These are phyloP conservation scores for Orbilia quercus DNA, from an alignment of 2,329 filamentous ascomycete genomes.

Conservation along the genomic window DNA sequence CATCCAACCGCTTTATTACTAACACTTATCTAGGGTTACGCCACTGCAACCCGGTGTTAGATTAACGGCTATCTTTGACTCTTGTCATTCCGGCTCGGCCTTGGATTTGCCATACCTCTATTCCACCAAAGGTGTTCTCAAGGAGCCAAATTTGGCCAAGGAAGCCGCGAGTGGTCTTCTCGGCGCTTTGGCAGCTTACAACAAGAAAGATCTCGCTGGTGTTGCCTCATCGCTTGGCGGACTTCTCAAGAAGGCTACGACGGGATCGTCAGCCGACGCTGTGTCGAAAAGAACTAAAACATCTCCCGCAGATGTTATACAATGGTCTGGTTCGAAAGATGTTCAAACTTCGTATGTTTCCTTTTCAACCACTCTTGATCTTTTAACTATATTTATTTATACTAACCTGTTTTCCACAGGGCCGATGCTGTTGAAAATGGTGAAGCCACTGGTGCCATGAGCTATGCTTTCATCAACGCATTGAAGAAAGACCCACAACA, in stretches of 20 bases:
- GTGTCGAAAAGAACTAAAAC: slow-evolving; percentile 89
- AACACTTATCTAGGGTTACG: slow-evolving; percentile 67
- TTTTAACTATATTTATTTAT: slow-evolving; percentile 48
- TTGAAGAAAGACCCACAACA: slow-evolving; percentile 94
- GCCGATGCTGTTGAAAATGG: slow-evolving; percentile 89
- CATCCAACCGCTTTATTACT: background rate
- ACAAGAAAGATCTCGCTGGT: slow-evolving; percentile 82
- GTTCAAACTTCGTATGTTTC: slow-evolving; percentile 84
- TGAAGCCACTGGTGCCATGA: slow-evolving; percentile 97
- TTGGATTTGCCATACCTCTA: slow-evolving; percentile 83
- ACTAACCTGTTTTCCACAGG: slow-evolving; percentile 65
- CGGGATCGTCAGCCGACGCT: slow-evolving; percentile 81
- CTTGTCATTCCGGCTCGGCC: slow-evolving; percentile 81
- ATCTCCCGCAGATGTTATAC: slow-evolving; percentile 92
- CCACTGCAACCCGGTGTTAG: slow-evolving; percentile 84
- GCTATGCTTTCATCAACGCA: slow-evolving; percentile 92
- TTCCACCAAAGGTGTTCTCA: slow-evolving; percentile 79
- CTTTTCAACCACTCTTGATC: slow-evolving; percentile 57
- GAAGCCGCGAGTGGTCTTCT: slow-evolving; percentile 79
- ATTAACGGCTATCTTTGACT: slow-evolving; percentile 83
- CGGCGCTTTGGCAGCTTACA: slow-evolving; percentile 77
- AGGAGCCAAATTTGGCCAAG: slow-evolving; percentile 83
- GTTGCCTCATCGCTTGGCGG: slow-evolving; percentile 83
- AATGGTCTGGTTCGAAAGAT: slow-evolving; percentile 98
- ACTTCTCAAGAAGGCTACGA: slow-evolving; percentile 87